A percentile compares a stretch with the other conserved stretches of the same genome.
Conservation (phyloP, 192 early-diverging fungal species). For the Podila minutissima region DNA sequence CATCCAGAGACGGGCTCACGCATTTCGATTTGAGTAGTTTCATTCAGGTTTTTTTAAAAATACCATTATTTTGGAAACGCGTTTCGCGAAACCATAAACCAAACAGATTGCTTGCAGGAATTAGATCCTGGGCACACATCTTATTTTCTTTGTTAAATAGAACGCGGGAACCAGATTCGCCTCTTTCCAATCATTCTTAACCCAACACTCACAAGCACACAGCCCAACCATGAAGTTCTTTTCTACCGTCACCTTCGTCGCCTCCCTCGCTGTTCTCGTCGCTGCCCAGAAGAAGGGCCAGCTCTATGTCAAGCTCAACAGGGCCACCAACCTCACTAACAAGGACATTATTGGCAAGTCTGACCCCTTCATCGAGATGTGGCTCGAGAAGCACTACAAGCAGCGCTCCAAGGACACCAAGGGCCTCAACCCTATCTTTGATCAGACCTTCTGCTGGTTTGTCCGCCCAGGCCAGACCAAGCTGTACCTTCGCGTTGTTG, state of each 20-base stretch:
- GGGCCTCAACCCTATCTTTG: slow-evolving; percentile 13
- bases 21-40: too few species aligned
- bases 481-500: slow-evolving; percentile 35
- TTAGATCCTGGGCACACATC: too few species aligned
- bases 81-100: too few species aligned
- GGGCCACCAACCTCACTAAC: slow-evolving; percentile 5
- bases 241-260: background rate
- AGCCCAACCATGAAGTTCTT: slow-evolving; percentile 18
- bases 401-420: slow-evolving; percentile 22
- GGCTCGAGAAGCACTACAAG: slow-evolving; percentile 18
- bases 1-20: too few species aligned
- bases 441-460: slow-evolving; percentile 20
- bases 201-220: background rate
- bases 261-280: slow-evolving; percentile 3
- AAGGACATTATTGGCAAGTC: slow-evolving; percentile 17
- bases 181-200: background rate
- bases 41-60: too few species aligned
- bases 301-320: slow-evolving; percentile 27
- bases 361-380: slow-evolving; percentile 17
- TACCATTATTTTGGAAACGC: too few species aligned
- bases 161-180: too few species aligned
- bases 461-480: slow-evolving; percentile 26
- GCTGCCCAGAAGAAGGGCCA: slow-evolving; percentile 10
- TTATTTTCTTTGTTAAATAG: too few species aligned
- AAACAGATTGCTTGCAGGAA: too few species aligned